Conservation (phyloP, 257 asterid genomes). For the Nicotiana knightiana region DNA sequence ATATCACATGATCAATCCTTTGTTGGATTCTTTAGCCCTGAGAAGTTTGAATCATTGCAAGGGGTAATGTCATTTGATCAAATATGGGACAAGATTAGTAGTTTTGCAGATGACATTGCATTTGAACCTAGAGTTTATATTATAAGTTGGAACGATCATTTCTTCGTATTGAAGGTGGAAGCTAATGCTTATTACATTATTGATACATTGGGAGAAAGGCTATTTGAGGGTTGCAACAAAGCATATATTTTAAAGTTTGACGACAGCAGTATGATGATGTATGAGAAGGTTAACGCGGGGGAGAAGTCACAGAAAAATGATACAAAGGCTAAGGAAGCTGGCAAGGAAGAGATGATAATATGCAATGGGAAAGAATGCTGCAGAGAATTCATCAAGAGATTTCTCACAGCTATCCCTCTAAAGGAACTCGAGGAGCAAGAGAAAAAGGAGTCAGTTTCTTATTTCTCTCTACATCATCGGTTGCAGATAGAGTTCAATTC, state of each 20-base stretch:
- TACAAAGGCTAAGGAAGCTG: conserved; percentile 2
- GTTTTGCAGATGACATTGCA: neutral
- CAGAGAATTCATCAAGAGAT: conserved; percentile 56
- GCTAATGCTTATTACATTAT: conserved; percentile 43
- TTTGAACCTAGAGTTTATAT: conserved; percentile 40
- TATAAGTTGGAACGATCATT: conserved; percentile 82
- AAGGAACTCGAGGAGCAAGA: conserved; percentile 57
- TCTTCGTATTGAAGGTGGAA: conserved; percentile 63
- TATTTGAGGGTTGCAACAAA: conserved; percentile 56
- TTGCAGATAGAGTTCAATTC: conserved; percentile 74
- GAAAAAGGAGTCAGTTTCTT: conserved; percentile 40
- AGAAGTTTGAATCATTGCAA: conserved; percentile 40
- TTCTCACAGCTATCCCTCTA: conserved; percentile 58
- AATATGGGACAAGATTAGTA: conserved; percentile 47
- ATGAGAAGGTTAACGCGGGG: neutral
- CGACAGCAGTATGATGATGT: conserved; percentile 24
- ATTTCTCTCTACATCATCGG: conserved; percentile 45
- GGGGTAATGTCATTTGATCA: conserved; percentile 67
- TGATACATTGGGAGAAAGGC: conserved; percentile 71
- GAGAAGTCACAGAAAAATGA: neutral
- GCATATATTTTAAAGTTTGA: conserved; percentile 63
- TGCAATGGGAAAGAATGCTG: conserved; percentile 68
- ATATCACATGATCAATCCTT: conserved; percentile 45
- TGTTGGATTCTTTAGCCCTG: conserved; percentile 68
- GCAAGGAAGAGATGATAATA: conserved; percentile 28